Evolutionary conservation across 257 asterid species (phyloP).

Genomic region (Plantago elongata): DNA sequence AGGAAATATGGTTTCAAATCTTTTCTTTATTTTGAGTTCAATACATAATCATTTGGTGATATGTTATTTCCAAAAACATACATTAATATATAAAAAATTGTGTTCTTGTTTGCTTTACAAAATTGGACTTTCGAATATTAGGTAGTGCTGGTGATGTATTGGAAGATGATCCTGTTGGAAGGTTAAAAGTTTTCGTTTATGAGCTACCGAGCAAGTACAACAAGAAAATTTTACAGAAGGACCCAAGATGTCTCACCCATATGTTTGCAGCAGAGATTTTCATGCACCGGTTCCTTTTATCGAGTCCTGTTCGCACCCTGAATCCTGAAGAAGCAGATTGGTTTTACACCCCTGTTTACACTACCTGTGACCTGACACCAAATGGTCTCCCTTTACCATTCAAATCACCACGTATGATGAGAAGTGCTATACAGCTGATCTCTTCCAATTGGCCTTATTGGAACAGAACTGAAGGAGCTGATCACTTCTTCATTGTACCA

Average conservation of each 20-base stretch:
- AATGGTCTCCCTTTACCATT: conserved; percentile 86
- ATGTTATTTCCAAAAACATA: too few species aligned
- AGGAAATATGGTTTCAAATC: too few species aligned
- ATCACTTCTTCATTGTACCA: conserved; percentile 83
- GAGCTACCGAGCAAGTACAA: conserved; percentile 88
- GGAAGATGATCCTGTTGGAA: conserved; percentile 83
- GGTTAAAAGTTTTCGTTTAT: conserved; percentile 70
- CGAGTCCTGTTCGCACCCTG: conserved; percentile 75
- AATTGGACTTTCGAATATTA: conserved; percentile 24
- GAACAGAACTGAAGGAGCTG: conserved; percentile 92
- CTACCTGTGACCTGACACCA: conserved; percentile 83
- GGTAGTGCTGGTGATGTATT: conserved; percentile 95
- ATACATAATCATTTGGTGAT: too few species aligned
- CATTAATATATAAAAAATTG: too few species aligned
- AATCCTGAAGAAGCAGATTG: conserved; percentile 94
- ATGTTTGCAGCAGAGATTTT: conserved; percentile 95
- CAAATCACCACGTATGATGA: conserved; percentile 90
- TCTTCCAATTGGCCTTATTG: conserved; percentile 91
- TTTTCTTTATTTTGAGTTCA: too few species aligned
- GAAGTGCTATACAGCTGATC: conserved; percentile 84
- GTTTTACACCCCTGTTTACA: conserved; percentile 82
- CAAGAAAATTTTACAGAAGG: conserved; percentile 67
- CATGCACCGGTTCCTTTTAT: conserved; percentile 75
- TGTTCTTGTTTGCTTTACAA: background rate
- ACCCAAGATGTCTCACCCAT: conserved; percentile 81